These are phyloP conservation scores for Clonostachys sp. DNA, from an alignment of 2,329 filamentous ascomycete genomes.

Conservation along the genomic window DNA sequence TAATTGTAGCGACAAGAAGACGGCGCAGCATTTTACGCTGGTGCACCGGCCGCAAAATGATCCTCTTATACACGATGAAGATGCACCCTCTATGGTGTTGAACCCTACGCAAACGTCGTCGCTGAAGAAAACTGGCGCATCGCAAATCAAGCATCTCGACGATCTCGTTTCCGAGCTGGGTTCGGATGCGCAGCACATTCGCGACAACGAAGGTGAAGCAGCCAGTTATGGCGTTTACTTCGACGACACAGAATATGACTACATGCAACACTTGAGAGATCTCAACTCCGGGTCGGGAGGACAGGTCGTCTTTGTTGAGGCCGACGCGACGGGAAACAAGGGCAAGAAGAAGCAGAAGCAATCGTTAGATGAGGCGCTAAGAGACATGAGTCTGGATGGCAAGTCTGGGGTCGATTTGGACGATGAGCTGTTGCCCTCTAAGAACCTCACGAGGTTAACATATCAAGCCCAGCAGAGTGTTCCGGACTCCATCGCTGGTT, in stretches of 20 bases:
- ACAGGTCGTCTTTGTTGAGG: slow-evolving; percentile 79
- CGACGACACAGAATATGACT: slow-evolving; percentile 95
- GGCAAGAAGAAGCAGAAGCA: slow-evolving; percentile 71
- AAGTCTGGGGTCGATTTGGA: slow-evolving; percentile 58
- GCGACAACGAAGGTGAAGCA: slow-evolving; percentile 92
- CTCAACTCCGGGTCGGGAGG: slow-evolving; percentile 64
- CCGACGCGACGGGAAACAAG: slow-evolving; percentile 58
- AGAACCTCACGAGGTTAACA: slow-evolving; percentile 69
- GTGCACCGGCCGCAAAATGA: slow-evolving; percentile 97
- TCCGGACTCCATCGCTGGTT: slow-evolving; percentile 85
- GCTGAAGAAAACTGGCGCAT: slow-evolving; percentile 25
- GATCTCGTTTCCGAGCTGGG: slow-evolving; percentile 78
- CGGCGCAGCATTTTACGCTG: slow-evolving; percentile 86
- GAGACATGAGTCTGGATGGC: slow-evolving; percentile 37
- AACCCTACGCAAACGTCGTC: slow-evolving; percentile 48
- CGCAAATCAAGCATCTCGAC: slow-evolving; percentile 60
- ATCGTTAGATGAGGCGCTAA: slow-evolving; percentile 77
- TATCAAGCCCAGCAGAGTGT: slow-evolving; percentile 94
- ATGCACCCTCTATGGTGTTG: slow-evolving; percentile 86
- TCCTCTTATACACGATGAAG: slow-evolving; percentile 88
- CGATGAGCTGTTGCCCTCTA: slow-evolving; percentile 72
- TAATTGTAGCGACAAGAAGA: slow-evolving; percentile 73
- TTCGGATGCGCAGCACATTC: slow-evolving; percentile 57
- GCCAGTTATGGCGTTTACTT: slow-evolving; percentile 91
- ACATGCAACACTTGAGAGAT: slow-evolving; percentile 98